Evolutionary conservation across 2,329 filamentous ascomycete genomes (phyloP), one percentile per base, ranked within the genome.

Genomic region (Verticillium dahliae): DNA sequence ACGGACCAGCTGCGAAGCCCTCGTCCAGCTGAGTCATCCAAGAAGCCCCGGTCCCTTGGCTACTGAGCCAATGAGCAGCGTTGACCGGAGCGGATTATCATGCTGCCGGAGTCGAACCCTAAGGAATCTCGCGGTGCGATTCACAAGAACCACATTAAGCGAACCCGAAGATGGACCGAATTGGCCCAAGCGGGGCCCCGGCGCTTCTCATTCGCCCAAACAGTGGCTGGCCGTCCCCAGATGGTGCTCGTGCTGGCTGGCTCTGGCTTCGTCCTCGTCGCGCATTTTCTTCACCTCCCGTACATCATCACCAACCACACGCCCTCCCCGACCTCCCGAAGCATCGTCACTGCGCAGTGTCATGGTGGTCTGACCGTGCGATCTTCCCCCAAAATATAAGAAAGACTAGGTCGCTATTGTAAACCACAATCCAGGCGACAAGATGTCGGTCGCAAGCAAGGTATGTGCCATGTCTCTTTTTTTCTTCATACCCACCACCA

Each of bases 331-430:
- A 60, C 60, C 61, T 57, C 59, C 38, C n/a, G 39, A 35, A 45
- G 58, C 34, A 45, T 45, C 33, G 41, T 22, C 22, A 31, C 27
- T 55, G 41, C 41, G 58, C 58, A 34, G 58, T 59, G 64, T 66
- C 64, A 66, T 66, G 64, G 64, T 66, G 64, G 64, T 65, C 64
- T 66, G 64, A 66, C 63, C 64, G 63, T 63, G 63, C 60, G 45
- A 52, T 61, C 62, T 62, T 63, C 63, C 61, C 52, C 63, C 64
- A 38, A 54, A 63, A 57, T 61, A 61, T 60, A 60, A 66, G 65
- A 61, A 63, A 65, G 64, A 66, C 64, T 66, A 66, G 64, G 64
- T 66, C 64, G 64, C 64, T 66, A 65, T 66, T 66, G 64, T 66
- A 64, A 56, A 61, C 61, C 64, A 65, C 64, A 66, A 66, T 66